Percentiles rank a stretch among this genome's conserved stretches.
Evolutionary conservation across 2,329 filamentous ascomycete species (phyloP).

Genomic region (Parascedosporium putredinis): DNA sequence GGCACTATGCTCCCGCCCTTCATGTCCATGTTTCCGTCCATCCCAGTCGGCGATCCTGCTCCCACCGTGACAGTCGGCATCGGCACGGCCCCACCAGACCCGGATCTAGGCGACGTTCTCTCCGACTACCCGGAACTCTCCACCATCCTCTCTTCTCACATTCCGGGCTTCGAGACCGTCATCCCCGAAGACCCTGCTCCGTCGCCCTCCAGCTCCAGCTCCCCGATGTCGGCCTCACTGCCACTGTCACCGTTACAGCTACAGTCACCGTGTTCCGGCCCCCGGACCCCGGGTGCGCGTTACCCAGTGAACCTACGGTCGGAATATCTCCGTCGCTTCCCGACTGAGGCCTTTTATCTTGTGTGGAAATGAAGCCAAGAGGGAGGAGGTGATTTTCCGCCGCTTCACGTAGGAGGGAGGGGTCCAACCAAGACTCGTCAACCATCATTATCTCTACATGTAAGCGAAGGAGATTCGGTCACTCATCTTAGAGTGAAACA

Average conservation of each 20-base stretch:
- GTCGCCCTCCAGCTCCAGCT: background rate
- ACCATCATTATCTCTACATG: no score
- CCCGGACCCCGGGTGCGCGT: background rate
- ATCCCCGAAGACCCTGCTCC: background rate
- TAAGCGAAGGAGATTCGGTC: no score
- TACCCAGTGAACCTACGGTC: background rate
- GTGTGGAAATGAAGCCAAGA: no score
- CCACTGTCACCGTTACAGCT: background rate
- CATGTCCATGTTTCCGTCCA: slow-evolving; percentile 4
- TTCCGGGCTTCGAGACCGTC: background rate
- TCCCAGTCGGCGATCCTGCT: slow-evolving; percentile 2
- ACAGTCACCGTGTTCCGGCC: background rate
- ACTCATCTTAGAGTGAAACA: no score
- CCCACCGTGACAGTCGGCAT: slow-evolving; percentile 4
- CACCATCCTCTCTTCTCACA: background rate
- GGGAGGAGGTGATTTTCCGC: no score
- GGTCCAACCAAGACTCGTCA: no score
- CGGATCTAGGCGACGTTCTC: background rate
- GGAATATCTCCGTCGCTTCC: no score
- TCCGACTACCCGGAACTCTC: slow-evolving; percentile 4
- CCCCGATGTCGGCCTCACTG: background rate
- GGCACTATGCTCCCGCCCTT: slow-evolving; percentile 1
- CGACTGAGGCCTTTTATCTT: no score
- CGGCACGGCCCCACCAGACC: background rate
- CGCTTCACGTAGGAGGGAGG: no score